Evolutionary conservation across 202 grass and related monocot species (phyloP), one percentile per base, ranked within the genome.

Genomic region (Cymbopogon flexuosus): DNA sequence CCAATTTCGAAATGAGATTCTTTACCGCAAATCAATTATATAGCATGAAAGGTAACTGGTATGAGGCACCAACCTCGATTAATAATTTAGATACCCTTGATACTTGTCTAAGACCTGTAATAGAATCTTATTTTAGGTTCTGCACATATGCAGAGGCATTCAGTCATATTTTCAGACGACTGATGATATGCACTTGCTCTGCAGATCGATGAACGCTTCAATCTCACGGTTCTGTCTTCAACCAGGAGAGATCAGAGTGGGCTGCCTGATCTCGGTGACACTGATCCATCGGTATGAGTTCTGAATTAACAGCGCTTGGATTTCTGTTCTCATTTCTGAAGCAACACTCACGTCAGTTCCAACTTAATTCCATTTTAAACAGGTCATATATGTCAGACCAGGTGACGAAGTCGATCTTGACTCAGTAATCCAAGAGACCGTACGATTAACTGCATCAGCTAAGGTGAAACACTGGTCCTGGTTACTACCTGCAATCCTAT

Each of bases 341-440:
- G 13, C 14, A 29, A 22, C 34, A 57, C 14, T 9, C n/a, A 37
- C 18, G 30, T 14, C 70, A 34, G 45, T 37, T 16, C 45, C 21
- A 66, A 8, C 36, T 27, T 13, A 1, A 67, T 33, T 78, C 9
- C 0, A 63, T 27, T 70, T 29, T 49, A 72, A 80, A 47, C 46
- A 97, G 91, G 91, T 97, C 66, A 84, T 97, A 64, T 93, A 91
- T 49, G 87, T 97, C 15, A 93, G 88, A 66, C 90, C 91, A 16
- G 93, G 93, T 13, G 88, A 77, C 37, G 88, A 93, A 40, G 80
- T 90, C 24, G 82, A 91, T 40, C 83, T 97, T 37, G 89, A 97
- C 69, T 90, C 91, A 1, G 39, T 93, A 78, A 84, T 97, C 87
- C 82, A 93, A 67, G 93, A 97, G 37, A 97, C 85, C 0, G 85